Conservation (phyloP, 2,329 filamentous ascomycete species). For the Mycosphaerella sp. region DNA sequence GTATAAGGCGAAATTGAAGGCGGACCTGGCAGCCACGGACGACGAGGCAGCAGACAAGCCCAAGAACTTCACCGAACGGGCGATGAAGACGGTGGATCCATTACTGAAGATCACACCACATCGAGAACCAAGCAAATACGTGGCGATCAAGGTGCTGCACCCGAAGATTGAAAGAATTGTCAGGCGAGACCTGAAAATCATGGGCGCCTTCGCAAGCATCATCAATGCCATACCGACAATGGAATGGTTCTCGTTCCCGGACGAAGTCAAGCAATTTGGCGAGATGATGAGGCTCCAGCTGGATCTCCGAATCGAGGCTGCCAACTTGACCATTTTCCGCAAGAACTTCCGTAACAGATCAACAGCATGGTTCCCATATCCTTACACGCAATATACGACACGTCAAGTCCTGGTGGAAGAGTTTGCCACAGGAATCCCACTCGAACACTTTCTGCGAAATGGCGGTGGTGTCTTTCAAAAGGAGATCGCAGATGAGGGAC, state of each 20-base stretch:
- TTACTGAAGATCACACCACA: conserved; percentile 81
- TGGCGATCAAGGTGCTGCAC: conserved; percentile 93
- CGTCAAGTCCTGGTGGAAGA: conserved; percentile 90
- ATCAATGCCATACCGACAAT: conserved; percentile 89
- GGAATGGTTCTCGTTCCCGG: conserved; percentile 92
- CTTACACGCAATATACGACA: conserved; percentile 87
- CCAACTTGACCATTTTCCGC: conserved; percentile 82
- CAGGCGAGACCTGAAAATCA: conserved; percentile 84
- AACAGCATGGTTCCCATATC: conserved; percentile 95
- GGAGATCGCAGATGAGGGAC: conserved; percentile 88
- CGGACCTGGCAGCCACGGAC: conserved; percentile 62
- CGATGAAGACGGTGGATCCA: conserved; percentile 75
- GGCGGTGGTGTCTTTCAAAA: conserved; percentile 89
- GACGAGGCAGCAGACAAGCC: conserved; percentile 50
- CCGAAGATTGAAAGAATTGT: conserved; percentile 85
- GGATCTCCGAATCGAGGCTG: conserved; percentile 87
- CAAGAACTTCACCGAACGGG: conserved; percentile 58
- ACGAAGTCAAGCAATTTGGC: conserved; percentile 89
- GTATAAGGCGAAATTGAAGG: conserved; percentile 88
- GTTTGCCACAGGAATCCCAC: conserved; percentile 87
- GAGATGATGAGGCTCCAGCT: conserved; percentile 99
- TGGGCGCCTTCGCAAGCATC: conserved; percentile 79
- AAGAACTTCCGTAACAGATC: conserved; percentile 82
- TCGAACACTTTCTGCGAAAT: conserved; percentile 83
- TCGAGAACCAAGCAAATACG: conserved; percentile 81